These are phyloP conservation scores for Phytophthora syringae DNA, from an alignment of 352 stramenopile species.

Conservation along the genomic window DNA sequence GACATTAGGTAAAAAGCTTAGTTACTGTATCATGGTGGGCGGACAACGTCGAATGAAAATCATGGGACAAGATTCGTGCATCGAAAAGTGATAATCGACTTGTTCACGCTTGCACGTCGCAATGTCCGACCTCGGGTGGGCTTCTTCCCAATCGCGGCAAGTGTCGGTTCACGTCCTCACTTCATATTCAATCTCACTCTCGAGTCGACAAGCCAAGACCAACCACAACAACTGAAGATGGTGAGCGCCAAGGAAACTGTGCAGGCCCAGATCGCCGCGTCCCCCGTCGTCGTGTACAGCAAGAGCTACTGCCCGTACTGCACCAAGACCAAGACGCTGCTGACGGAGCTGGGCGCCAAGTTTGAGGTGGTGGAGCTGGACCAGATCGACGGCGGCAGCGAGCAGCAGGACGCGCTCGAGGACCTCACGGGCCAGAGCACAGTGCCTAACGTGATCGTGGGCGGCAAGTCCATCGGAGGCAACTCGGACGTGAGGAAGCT, in stretches of 20 bases:
- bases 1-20: too few relatives aligned
- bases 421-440: slow-evolving; percentile 89
- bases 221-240: slow-evolving; percentile 35
- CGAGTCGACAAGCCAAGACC: background rate
- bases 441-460: slow-evolving; percentile 97
- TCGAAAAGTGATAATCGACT: background rate
- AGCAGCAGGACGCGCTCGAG: slow-evolving; percentile 58
- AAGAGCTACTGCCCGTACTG: slow-evolving; percentile 97
- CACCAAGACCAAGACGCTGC: slow-evolving; percentile 67
- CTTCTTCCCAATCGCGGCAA: too few relatives aligned
- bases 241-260: slow-evolving; percentile 60
- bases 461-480: slow-evolving; percentile 92
- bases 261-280: slow-evolving; percentile 49
- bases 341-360: slow-evolving; percentile 50
- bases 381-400: slow-evolving; percentile 47
- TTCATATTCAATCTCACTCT: background rate
- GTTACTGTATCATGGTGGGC: too few relatives aligned
- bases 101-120: background rate
- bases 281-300: slow-evolving; percentile 83
- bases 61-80: background rate
- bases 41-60: too few relatives aligned
- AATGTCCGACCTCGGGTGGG: background rate
- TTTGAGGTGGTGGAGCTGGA: slow-evolving; percentile 67
- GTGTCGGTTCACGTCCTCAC: too few relatives aligned
- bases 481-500: slow-evolving; percentile 94